phyloP scores from a whole-genome alignment of 1,139 yeast genomes.

The Suhomyces atakaporum region DNA sequence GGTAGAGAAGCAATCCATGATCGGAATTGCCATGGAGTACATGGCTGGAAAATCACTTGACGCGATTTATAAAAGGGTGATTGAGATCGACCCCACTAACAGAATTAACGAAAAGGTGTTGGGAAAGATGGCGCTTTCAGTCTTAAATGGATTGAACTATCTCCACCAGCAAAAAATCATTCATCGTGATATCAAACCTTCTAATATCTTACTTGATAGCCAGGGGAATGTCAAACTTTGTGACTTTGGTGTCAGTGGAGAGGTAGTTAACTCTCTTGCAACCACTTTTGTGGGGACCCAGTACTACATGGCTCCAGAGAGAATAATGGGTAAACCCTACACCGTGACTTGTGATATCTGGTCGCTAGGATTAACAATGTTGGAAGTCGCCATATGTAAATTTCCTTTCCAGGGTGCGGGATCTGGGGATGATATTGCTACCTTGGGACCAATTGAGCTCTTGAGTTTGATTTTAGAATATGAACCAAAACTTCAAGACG shows the following conservation, averaged over 20 bases:
- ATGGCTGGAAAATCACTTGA: conserved; percentile 94
- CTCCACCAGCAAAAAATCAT: conserved; percentile 85
- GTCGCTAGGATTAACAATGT: conserved; percentile 87
- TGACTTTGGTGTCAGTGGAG: conserved; percentile 98
- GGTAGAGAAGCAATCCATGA: conserved; percentile 72
- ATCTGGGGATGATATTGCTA: conserved; percentile 38
- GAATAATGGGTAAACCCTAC: conserved; percentile 93
- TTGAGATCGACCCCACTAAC: conserved; percentile 66
- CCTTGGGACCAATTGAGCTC: conserved; percentile 78
- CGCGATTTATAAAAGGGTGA: conserved; percentile 74
- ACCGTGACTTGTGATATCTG: conserved; percentile 95
- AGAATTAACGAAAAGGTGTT: conserved; percentile 89
- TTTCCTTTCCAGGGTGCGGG: conserved; percentile 59
- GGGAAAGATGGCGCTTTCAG: conserved; percentile 86
- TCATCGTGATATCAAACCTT: conserved; percentile 93
- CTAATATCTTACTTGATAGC: conserved; percentile 74
- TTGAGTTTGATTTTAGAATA: conserved; percentile 78
- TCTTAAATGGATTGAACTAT: conserved; percentile 80
- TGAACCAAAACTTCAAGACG: conserved; percentile 77
- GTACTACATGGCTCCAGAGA: conserved; percentile 97
- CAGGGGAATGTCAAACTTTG: conserved; percentile 86
- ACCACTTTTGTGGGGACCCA: conserved; percentile 97
- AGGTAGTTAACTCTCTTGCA: conserved; percentile 90
- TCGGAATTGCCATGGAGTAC: conserved; percentile 91
- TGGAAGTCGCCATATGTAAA: conserved; percentile 88